Conservation (phyloP, 495 filamentous ascomycete species). For the Echria macrotheca region DNA sequence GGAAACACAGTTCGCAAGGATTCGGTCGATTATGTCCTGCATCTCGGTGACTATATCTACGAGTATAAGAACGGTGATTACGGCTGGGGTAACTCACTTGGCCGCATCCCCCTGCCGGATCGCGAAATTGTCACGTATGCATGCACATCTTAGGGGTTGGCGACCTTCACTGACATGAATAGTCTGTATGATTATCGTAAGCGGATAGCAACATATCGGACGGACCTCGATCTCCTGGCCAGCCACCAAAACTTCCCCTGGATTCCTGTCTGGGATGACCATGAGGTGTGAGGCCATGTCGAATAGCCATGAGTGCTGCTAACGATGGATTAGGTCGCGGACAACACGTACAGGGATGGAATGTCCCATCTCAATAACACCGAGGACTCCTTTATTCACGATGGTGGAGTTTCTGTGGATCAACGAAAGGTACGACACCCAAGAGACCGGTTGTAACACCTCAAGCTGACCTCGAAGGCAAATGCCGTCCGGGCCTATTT, state of each 20-base stretch:
- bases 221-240: constrained; percentile 54
- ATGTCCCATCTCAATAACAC: constrained; percentile 52
- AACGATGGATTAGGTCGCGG: constrained; percentile 34
- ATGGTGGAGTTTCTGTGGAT: constrained; percentile 57
- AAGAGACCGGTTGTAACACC: neutral
- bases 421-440: constrained; percentile 50
- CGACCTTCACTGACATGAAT: constrained; percentile 23
- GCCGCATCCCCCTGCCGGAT: constrained; percentile 50
- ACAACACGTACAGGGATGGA: constrained; percentile 59
- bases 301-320: neutral
- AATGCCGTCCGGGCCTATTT: constrained; percentile 62
- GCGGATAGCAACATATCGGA: constrained; percentile 54
- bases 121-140: constrained; percentile 43
- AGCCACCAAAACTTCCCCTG: constrained; percentile 56
- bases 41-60: constrained; percentile 67
- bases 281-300: constrained; percentile 34
- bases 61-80: constrained; percentile 55
- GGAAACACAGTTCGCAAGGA: constrained; percentile 63
- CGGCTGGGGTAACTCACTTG: constrained; percentile 47
- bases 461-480: neutral
- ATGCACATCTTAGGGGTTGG: too few species aligned
- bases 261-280: constrained; percentile 70
- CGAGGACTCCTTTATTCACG: constrained; percentile 53
- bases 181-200: constrained; percentile 57
- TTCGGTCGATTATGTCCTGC: constrained; percentile 59